These are phyloP conservation scores for Verticillium nonalfalfae DNA, from an alignment of 2,329 filamentous ascomycete genomes.

Conservation along the genomic window DNA sequence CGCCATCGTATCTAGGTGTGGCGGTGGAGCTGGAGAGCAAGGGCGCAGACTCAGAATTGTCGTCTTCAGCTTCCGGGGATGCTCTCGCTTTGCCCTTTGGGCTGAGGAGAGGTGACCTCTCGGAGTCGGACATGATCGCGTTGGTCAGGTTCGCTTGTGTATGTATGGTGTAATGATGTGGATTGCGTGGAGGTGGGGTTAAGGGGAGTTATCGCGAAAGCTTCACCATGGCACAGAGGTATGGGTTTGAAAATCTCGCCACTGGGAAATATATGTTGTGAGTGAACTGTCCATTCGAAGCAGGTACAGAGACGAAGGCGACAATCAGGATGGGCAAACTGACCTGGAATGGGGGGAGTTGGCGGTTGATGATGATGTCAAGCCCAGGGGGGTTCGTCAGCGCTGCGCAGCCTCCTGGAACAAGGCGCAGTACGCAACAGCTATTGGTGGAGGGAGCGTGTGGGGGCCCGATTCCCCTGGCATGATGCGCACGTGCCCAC, in stretches of 20 bases:
- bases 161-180: background rate
- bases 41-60: slow-evolving; percentile 41
- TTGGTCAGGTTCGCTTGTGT: background rate
- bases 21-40: slow-evolving; percentile 34
- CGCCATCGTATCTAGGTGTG: slow-evolving; percentile 31
- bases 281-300: too few species aligned
- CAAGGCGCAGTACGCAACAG: background rate
- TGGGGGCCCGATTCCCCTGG: background rate
- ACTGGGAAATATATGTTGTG: too few species aligned
- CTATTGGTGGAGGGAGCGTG: background rate
- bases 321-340: background rate
- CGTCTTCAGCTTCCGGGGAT: slow-evolving; percentile 15
- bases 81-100: slow-evolving; percentile 20
- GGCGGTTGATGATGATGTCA: slow-evolving; percentile 12
- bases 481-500: background rate
- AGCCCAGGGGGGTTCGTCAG: slow-evolving; percentile 9
- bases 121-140: slow-evolving; percentile 34
- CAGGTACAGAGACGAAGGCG: too few species aligned
- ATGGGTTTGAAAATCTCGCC: background rate
- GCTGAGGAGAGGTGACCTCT: slow-evolving; percentile 38
- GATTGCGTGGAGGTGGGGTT: background rate
- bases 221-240: background rate
- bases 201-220: background rate
- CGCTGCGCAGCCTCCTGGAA: background rate
- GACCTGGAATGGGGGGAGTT: slow-evolving; percentile 1